Evolutionary conservation across 176 grass and related monocot species (phyloP).

Genomic region (Secale cereale): DNA sequence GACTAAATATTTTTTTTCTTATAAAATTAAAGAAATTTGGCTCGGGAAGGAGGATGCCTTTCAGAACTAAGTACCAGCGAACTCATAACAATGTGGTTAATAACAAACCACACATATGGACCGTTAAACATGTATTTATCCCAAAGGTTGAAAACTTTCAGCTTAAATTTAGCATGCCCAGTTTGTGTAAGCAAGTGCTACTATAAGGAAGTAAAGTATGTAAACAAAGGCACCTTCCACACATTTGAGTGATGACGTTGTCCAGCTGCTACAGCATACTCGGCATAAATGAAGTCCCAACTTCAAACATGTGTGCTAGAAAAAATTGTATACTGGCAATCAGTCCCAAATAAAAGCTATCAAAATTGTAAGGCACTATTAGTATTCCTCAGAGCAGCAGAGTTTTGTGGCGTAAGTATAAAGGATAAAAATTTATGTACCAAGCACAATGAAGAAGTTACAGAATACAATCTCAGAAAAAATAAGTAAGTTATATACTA

Average conservation of each 20-base stretch:
- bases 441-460: no score
- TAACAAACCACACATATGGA: background rate
- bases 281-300: constrained; percentile 97
- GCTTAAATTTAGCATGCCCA: background rate
- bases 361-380: no score
- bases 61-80: background rate
- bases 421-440: no score
- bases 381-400: no score
- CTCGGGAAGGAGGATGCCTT: background rate
- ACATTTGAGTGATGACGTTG: constrained; percentile 50
- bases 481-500: no score
- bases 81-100: background rate
- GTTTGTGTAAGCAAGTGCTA: background rate
- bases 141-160: no score
- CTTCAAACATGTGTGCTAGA: constrained; percentile 25
- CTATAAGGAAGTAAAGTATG: background rate
- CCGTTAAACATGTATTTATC: background rate
- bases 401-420: no score
- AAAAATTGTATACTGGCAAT: background rate
- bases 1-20: background rate
- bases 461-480: no score
- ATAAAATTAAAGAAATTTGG: background rate
- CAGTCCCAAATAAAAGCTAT: background rate
- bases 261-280: constrained; percentile 50
- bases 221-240: constrained; percentile 51